Conservation (phyloP, 495 filamentous ascomycete species). For the Oleoguttula mirabilis region DNA sequence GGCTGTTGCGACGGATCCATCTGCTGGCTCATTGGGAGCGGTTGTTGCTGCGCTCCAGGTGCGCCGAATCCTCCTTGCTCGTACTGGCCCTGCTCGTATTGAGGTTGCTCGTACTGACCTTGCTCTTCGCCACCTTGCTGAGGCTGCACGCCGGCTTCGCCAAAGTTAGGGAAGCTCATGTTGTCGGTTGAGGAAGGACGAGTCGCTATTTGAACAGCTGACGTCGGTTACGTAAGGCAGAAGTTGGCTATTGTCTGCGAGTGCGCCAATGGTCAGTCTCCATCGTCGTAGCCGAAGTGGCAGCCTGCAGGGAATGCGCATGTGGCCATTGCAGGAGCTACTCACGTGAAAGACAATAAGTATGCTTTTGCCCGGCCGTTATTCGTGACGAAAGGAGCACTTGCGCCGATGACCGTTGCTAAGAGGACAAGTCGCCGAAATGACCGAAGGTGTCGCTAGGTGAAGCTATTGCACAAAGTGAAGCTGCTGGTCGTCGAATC, state of each 20-base stretch:
- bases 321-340: neutral
- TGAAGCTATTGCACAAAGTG: too few species aligned
- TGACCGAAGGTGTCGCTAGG: too few species aligned
- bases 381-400: slow-evolving; percentile 15
- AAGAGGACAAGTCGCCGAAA: too few species aligned
- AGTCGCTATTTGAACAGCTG: neutral
- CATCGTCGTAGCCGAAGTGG: too few species aligned
- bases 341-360: slow-evolving; percentile 18
- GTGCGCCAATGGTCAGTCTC: too few species aligned
- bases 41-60: slow-evolving; percentile 1
- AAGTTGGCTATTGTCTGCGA: slow-evolving; percentile 12
- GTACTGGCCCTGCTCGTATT: slow-evolving; percentile 1
- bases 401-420: too few species aligned
- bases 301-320: too few species aligned
- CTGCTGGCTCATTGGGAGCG: slow-evolving; percentile 17
- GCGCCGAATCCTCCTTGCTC: slow-evolving; percentile 19
- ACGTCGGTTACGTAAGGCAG: slow-evolving; percentile 1
- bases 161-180: slow-evolving; percentile 23
- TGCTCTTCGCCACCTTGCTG: slow-evolving; percentile 16
- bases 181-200: too few species aligned
- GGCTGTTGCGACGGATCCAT: slow-evolving; percentile 20
- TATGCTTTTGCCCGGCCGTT: slow-evolving; percentile 21
- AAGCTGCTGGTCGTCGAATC: too few species aligned
- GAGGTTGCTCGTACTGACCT: neutral
- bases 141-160: slow-evolving; percentile 18